Percentiles rank a stretch among this genome's conserved stretches.
These are phyloP conservation scores for Cymbidium sinense DNA, from an alignment of 106 monocot genomes.

Conservation along the genomic window DNA sequence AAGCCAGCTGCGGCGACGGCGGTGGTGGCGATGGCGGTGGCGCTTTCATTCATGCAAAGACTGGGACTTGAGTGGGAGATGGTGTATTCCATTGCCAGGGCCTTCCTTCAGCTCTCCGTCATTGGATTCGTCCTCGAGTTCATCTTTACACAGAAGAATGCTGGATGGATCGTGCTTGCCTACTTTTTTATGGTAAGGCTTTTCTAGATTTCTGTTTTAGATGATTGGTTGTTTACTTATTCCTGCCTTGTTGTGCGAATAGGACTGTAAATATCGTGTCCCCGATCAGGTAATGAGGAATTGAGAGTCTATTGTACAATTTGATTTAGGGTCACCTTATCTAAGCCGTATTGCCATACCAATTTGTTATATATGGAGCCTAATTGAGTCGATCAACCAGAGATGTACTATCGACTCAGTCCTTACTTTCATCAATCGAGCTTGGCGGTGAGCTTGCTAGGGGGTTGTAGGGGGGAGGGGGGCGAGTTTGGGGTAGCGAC, in stretches of 20 bases:
- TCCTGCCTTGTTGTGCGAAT: not conserved
- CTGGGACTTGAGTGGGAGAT: constrained; percentile 82
- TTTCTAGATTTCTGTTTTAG: not conserved
- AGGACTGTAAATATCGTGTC: not conserved
- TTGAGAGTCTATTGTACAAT: too few species aligned
- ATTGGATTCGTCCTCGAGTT: constrained; percentile 94
- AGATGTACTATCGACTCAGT: too few species aligned
- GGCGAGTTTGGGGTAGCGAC: too few species aligned
- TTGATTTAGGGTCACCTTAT: too few species aligned
- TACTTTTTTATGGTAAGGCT: constrained; percentile 78
- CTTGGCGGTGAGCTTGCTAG: too few species aligned
- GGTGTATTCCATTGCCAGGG: constrained; percentile 53
- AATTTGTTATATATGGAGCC: too few species aligned
- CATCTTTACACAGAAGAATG: constrained; percentile 87
- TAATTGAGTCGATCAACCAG: too few species aligned
- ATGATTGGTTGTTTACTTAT: not conserved
- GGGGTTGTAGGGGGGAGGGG: too few species aligned
- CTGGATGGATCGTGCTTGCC: constrained; percentile 77
- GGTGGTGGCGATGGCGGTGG: constrained; percentile 68
- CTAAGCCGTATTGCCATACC: too few species aligned
- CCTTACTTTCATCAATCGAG: too few species aligned
- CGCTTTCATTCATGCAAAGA: constrained; percentile 57
- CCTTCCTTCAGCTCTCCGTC: constrained; percentile 81
- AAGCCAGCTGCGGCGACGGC: constrained; percentile 67
- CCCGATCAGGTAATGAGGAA: not conserved